Base-by-base conservation (phyloP, 345 rosid genomes). In the Eucalyptus cloeziana region DNA sequence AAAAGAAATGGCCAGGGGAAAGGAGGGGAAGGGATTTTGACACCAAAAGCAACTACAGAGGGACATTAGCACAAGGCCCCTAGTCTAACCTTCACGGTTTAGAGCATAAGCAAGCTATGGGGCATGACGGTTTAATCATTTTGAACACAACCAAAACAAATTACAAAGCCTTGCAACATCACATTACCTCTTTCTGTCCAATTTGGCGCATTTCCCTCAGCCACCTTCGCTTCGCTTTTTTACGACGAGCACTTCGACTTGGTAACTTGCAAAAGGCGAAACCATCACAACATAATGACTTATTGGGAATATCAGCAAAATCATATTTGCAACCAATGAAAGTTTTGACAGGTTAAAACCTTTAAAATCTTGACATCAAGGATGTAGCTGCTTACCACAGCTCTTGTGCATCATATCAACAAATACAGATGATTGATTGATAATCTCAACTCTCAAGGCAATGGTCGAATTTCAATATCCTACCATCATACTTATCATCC, bases 201-300 rank as follows among this genome's bases (percentile, higher is more conserved):
- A 92, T 92, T 94, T 91, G 91, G 86, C 89, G 93, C 89, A 91
- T 92, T 90, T 95, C 96, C 93, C 94, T 95, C 91, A 96, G 91
- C 97, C 96, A 95, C 88, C 40, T 94, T 91, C 99, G 94, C 93
- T 94, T 97, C 44, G 96, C 96, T 92, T 96, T 95, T 91, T 98
- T 98, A 86, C 99, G 99, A 5, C 99, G 94, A 91, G 99, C 96
- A 91, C 96, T 98, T 92, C 99, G 93, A 90, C 99, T 96, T 44
- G 97, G 99, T 14, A 89, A 85, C 99, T 90, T 17, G 49, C 92
- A 49, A 90, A 86, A 89, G 89, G 79, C 24, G 81, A 85, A 91
- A 85, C 25, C 56, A 86, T 86, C 37, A 33, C 60, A 49, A 10
- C 47, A 76, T 40, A 40, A 76, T 76, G 47, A 76, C 83, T 76